Percentiles rank a stretch among this genome's conserved stretches.
Conservation (phyloP, 257 asterid genomes). For the Nicotiana tomentosiformis region DNA sequence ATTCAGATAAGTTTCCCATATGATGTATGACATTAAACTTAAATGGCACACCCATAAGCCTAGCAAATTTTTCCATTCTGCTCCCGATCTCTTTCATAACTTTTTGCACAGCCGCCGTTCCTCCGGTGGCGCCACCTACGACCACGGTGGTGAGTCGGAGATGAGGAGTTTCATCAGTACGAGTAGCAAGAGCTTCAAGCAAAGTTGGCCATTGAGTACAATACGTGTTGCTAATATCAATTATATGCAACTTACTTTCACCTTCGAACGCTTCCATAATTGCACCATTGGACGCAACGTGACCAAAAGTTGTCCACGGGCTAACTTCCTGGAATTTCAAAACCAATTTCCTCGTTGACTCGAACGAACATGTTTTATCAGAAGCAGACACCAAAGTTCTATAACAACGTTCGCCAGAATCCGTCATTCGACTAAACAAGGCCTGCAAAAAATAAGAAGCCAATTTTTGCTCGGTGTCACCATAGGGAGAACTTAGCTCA, state of each 20-base stretch:
- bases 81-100: constrained; percentile 83
- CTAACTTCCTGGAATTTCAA: constrained; percentile 87
- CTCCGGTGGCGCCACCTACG: constrained; percentile 17
- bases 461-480: constrained; percentile 77
- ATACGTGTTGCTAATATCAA: constrained; percentile 77
- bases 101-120: constrained; percentile 36
- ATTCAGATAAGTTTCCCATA: constrained; percentile 64
- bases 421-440: constrained; percentile 73
- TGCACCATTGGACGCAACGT: constrained; percentile 87
- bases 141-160: constrained; percentile 74
- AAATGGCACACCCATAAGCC: constrained; percentile 96
- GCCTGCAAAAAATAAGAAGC: constrained; percentile 86
- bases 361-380: constrained; percentile 63
- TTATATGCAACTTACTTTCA: constrained; percentile 56
- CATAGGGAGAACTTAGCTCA: constrained; percentile 82
- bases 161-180: constrained; percentile 86
- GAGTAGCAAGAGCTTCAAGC: constrained; percentile 88
- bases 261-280: constrained; percentile 95
- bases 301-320: constrained; percentile 93
- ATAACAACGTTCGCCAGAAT: constrained; percentile 62
- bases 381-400: constrained; percentile 47
- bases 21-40: constrained; percentile 62
- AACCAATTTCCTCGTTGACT: constrained; percentile 59
- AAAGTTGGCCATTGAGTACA: constrained; percentile 99
- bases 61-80: constrained; percentile 88